These are phyloP conservation scores for Backusella morwellensis DNA, from an alignment of 192 early-diverging fungal species.

Conservation along the genomic window DNA sequence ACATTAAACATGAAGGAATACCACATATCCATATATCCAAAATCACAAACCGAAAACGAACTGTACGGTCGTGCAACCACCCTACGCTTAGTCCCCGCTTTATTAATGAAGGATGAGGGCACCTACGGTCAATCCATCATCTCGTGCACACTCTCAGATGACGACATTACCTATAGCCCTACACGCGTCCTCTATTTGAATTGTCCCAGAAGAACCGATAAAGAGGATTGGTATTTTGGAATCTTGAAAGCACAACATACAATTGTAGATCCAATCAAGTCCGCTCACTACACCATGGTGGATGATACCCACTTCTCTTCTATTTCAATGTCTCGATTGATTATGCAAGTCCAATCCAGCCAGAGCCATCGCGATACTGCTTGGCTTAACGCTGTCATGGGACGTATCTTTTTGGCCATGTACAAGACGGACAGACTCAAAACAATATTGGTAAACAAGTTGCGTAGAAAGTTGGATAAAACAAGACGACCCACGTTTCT, in stretches of 20 bases:
- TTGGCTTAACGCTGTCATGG: conserved; percentile 87
- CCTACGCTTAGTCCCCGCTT: conserved; percentile 40
- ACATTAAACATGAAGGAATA: conserved; percentile 68
- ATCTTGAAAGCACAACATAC: conserved; percentile 56
- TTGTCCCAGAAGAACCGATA: conserved; percentile 62
- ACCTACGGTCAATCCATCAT: conserved; percentile 51
- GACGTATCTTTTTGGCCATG: conserved; percentile 73
- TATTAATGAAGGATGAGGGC: neutral
- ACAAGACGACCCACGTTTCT: conserved; percentile 67
- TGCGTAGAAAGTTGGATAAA: conserved; percentile 63
- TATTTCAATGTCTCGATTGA: conserved; percentile 35
- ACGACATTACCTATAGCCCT: conserved; percentile 34
- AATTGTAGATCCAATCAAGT: conserved; percentile 37
- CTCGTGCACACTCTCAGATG: conserved; percentile 47
- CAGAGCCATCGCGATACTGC: conserved; percentile 48
- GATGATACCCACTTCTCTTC: conserved; percentile 41
- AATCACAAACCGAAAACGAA: conserved; percentile 58
- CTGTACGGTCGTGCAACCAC: conserved; percentile 64
- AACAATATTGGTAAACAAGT: conserved; percentile 60
- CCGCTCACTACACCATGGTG: conserved; percentile 2
- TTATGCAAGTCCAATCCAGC: conserved; percentile 48
- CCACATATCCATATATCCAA: conserved; percentile 71
- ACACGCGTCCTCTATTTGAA: conserved; percentile 62
- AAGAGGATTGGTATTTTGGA: conserved; percentile 93
- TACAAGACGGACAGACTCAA: conserved; percentile 63